Percentiles rank a stretch among this genome's conserved stretches.
These are phyloP conservation scores for Hypoxylon cercidicola DNA, from an alignment of 495 filamentous ascomycete genomes.

Conservation along the genomic window DNA sequence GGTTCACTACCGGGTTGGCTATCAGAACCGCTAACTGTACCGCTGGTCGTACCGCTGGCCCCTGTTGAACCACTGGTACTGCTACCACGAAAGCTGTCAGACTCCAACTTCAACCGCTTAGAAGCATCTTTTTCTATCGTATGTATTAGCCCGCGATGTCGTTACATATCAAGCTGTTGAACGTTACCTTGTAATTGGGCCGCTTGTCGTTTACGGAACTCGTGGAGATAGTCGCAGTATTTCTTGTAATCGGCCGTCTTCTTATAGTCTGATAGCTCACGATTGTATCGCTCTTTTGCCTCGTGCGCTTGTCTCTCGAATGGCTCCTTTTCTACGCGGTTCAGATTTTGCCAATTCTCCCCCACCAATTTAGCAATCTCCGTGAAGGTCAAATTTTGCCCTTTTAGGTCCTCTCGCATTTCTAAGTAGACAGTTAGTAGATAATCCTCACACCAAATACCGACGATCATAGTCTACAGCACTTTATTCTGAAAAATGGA, in stretches of 20 bases:
- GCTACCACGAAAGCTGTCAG: slow-evolving; percentile 44
- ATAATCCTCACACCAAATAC: neutral
- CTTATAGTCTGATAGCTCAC: slow-evolving; percentile 75
- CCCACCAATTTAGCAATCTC: slow-evolving; percentile 85
- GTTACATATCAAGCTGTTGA: neutral
- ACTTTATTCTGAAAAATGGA: slow-evolving; percentile 19
- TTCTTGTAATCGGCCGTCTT: slow-evolving; percentile 70
- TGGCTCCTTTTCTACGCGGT: slow-evolving; percentile 70
- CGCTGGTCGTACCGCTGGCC: slow-evolving; percentile 52
- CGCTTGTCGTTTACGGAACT: slow-evolving; percentile 75
- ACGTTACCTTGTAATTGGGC: slow-evolving; percentile 57
- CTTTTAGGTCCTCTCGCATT: slow-evolving; percentile 77
- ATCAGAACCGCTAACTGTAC: slow-evolving; percentile 52
- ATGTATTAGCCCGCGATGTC: slow-evolving; percentile 4
- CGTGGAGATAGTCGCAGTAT: slow-evolving; percentile 73
- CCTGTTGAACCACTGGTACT: slow-evolving; percentile 48
- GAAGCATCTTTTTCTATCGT: slow-evolving; percentile 55
- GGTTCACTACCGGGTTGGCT: slow-evolving; percentile 58
- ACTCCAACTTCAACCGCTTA: slow-evolving; percentile 53
- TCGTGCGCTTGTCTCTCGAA: slow-evolving; percentile 74
- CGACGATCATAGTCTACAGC: neutral
- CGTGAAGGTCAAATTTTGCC: slow-evolving; percentile 77
- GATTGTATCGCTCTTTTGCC: slow-evolving; percentile 77
- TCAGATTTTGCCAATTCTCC: slow-evolving; percentile 79
- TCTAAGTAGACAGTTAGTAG: slow-evolving; percentile 54